A percentile compares a stretch with the other conserved stretches of the same genome.
phyloP scores from a whole-genome alignment of 176 grass and related monocot genomes.

The Saccharum spontaneum region DNA sequence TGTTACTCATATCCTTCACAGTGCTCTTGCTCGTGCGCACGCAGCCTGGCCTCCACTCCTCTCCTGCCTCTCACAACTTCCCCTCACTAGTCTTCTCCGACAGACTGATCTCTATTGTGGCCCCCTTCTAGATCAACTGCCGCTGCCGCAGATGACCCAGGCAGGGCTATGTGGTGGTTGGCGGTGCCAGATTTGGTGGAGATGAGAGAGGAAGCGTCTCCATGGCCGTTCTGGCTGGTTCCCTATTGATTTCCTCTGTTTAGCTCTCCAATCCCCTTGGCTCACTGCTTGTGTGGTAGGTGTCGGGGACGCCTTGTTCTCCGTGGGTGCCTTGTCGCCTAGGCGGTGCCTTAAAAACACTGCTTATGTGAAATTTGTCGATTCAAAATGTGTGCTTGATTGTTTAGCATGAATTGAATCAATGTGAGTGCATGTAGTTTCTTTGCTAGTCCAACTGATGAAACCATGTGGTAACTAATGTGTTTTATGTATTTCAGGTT shows the following conservation, averaged over 20 bases:
- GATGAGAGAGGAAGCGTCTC: background rate
- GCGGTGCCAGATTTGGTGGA: too few species aligned
- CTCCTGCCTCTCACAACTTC: background rate
- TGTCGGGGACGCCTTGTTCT: background rate
- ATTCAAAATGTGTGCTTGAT: slow-evolving; percentile 1
- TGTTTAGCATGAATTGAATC: background rate
- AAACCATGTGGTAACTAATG: slow-evolving; percentile 3
- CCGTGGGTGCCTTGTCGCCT: background rate
- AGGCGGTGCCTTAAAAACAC: background rate
- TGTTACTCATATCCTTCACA: background rate
- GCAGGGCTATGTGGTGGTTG: too few species aligned
- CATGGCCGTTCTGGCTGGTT: background rate
- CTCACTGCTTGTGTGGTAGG: background rate
- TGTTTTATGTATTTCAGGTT: slow-evolving; percentile 40
- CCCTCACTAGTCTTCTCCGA: background rate
- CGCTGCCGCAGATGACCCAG: background rate
- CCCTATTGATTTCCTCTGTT: background rate
- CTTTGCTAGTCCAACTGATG: background rate
- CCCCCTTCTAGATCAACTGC: background rate
- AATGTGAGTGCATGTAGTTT: background rate
- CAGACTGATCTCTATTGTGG: background rate
- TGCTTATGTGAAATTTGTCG: background rate
- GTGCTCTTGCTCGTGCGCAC: background rate
- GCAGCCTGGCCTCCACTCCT: background rate
- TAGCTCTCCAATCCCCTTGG: background rate